Evolutionary conservation across 2,329 filamentous ascomycete species (phyloP).

Genomic region (Neoscytalidium dimidiatum): DNA sequence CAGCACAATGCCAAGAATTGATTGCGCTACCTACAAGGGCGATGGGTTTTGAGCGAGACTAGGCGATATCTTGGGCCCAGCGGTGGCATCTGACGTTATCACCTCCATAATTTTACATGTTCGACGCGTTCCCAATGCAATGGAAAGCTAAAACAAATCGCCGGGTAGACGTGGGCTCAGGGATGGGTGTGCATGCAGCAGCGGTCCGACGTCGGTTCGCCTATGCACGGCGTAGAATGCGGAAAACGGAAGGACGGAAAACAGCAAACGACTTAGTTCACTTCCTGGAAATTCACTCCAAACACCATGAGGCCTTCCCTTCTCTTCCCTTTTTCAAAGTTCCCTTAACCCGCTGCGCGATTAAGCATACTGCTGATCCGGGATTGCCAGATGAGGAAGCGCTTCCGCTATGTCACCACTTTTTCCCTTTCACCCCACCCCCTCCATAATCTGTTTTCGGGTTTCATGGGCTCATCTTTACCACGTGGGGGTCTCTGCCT

Average conservation of each 20-base stretch:
- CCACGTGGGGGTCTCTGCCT: not conserved
- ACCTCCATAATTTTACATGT: not conserved
- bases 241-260: constrained; percentile 4
- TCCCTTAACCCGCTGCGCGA: not conserved
- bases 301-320: too few relatives aligned
- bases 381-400: not conserved
- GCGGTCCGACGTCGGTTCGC: not conserved
- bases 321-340: not conserved
- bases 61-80: too few relatives aligned
- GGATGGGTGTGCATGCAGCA: not conserved
- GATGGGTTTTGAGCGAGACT: too few relatives aligned
- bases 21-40: too few relatives aligned
- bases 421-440: not conserved
- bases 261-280: not conserved
- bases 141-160: not conserved
- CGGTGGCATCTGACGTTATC: not conserved
- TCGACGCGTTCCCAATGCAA: not conserved
- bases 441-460: not conserved
- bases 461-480: not conserved
- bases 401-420: not conserved
- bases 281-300: too few relatives aligned
- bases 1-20: too few relatives aligned
- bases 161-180: not conserved
- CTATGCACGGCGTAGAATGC: not conserved
- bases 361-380: not conserved